Conservation (phyloP, 768 basidiomycete species). For the Wakefieldia striispora region DNA sequence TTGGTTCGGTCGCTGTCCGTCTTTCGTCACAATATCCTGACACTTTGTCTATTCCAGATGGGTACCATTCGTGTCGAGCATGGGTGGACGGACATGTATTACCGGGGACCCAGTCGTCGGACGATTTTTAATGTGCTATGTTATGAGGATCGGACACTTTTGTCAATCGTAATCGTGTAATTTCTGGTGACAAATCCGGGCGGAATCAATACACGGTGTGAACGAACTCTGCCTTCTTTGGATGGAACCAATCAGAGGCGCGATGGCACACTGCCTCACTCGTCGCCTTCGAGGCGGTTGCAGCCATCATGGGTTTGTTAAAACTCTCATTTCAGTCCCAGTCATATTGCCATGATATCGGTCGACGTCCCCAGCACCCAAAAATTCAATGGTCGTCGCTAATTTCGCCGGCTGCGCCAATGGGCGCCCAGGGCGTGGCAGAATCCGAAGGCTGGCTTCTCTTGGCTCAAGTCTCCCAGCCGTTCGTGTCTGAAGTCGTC, state of each 20-base stretch:
- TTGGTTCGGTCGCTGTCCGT: neutral
- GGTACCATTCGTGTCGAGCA: slow-evolving; percentile 15
- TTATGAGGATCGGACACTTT: neutral
- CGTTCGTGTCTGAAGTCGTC: slow-evolving; percentile 7
- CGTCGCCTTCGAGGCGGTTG: slow-evolving; percentile 16
- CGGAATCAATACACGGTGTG: slow-evolving; percentile 5
- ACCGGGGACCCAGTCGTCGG: neutral
- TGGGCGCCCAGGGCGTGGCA: slow-evolving; percentile 33
- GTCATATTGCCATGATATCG: too few relatives aligned
- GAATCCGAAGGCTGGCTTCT: slow-evolving; percentile 27
- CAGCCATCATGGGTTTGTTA: slow-evolving; percentile 10
- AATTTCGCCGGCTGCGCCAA: slow-evolving; percentile 7
- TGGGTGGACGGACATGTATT: neutral
- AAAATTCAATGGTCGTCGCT: neutral
- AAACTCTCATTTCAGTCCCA: neutral
- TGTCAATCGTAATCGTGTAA: slow-evolving; percentile 7
- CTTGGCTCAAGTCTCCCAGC: slow-evolving; percentile 26
- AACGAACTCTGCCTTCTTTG: neutral
- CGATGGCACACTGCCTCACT: slow-evolving; percentile 30
- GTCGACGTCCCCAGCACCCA: slow-evolving; percentile 2
- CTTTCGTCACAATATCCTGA: neutral
- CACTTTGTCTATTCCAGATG: neutral
- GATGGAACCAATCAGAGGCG: slow-evolving; percentile 23
- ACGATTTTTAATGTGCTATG: neutral
- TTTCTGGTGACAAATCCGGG: neutral